These are phyloP conservation scores for Sporisorium scitamineum DNA, from an alignment of 1,284 basidiomycete species.

Conservation along the genomic window DNA sequence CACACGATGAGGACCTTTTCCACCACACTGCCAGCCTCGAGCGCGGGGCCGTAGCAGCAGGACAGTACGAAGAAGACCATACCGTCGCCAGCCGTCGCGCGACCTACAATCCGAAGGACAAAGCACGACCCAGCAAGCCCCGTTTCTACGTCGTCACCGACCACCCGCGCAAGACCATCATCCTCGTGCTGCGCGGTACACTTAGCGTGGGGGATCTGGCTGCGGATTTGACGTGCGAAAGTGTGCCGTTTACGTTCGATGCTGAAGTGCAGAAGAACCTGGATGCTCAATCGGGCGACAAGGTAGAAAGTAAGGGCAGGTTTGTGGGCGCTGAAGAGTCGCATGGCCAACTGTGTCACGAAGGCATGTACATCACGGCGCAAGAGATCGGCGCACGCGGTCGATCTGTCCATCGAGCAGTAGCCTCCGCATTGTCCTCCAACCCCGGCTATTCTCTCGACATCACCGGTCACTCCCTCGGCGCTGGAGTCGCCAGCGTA, in stretches of 20 bases:
- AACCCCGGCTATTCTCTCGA: conserved; percentile 77
- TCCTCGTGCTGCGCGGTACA: conserved; percentile 64
- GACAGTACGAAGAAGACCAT: conserved; percentile 47
- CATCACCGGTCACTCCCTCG: conserved; percentile 81
- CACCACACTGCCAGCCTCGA: conserved; percentile 56
- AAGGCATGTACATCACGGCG: conserved; percentile 83
- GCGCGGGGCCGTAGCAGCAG: conserved; percentile 39
- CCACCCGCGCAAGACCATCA: conserved; percentile 55
- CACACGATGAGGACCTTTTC: conserved; percentile 62
- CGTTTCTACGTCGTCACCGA: conserved; percentile 65
- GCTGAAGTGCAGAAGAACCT: conserved; percentile 26
- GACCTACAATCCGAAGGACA: conserved; percentile 17
- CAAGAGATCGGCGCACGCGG: conserved; percentile 80
- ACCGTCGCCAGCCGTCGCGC: background rate
- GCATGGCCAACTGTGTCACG: conserved; percentile 59
- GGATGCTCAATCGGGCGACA: background rate
- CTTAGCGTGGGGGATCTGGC: conserved; percentile 65
- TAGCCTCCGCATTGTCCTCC: conserved; percentile 76
- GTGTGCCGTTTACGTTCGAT: conserved; percentile 38
- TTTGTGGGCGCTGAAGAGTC: conserved; percentile 10
- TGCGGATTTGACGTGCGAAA: conserved; percentile 67
- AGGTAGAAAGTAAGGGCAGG: background rate
- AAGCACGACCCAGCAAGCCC: conserved; percentile 47
- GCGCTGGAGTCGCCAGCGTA: conserved; percentile 83
- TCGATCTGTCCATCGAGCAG: conserved; percentile 81